Evolutionary conservation across 176 grass and related monocot species (phyloP).

Genomic region (barley (Hordeum vulgare)): DNA sequence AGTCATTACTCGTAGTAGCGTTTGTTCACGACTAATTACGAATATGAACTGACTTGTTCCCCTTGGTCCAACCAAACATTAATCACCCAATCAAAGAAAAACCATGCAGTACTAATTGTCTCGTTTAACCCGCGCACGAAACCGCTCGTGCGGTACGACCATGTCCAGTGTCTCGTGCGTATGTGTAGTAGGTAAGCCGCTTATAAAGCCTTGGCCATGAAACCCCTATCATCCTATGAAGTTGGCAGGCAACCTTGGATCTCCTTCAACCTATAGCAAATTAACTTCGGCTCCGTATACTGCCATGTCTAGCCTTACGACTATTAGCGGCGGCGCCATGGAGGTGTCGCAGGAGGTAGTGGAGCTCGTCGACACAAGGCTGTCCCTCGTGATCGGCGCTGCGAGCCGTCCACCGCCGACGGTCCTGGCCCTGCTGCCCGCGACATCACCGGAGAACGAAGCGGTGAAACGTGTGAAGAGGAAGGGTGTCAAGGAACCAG

Average conservation of each 20-base stretch:
- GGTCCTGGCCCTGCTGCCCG: neutral
- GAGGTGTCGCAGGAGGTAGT: neutral
- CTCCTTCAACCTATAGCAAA: neutral
- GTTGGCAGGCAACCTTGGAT: neutral
- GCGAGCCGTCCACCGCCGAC: neutral
- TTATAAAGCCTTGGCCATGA: neutral
- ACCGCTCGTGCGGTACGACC: neutral
- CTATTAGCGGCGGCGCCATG: constrained; percentile 2
- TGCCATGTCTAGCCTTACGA: constrained; percentile 43
- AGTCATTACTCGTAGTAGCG: neutral
- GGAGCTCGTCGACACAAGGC: constrained; percentile 24
- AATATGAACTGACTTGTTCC: neutral
- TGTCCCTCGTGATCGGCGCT: constrained; percentile 18
- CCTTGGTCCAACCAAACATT: neutral
- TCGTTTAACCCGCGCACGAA: constrained; percentile 2
- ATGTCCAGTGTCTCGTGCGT: neutral
- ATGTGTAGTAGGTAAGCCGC: neutral
- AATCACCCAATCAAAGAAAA: neutral
- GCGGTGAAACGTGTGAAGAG: neutral
- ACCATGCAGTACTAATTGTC: neutral
- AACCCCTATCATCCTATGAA: neutral
- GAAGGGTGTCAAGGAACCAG: neutral
- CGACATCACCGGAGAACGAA: neutral
- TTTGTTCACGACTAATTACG: neutral
- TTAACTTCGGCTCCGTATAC: neutral